Base-by-base conservation (phyloP, 257 asterid genomes). In the Forsythia suspensa region DNA sequence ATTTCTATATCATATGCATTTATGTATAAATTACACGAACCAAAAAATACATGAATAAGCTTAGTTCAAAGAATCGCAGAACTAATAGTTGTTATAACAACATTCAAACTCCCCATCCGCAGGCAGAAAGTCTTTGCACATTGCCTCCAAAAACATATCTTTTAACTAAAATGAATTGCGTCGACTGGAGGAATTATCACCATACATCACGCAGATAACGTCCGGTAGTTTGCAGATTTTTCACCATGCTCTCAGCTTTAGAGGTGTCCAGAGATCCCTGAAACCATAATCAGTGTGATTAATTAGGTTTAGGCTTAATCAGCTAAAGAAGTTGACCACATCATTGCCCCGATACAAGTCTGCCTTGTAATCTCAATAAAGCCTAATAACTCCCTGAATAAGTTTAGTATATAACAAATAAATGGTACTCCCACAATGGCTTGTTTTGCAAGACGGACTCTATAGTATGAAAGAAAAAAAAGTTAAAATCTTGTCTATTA, bases 231-330 rank as follows among this genome's bases (percentile, higher is more conserved):
- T 90, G 94, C 82, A 90, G 87, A 80, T 86, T 88, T 88, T 90
- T 90, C 76, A 90, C 94, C 29, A 88, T 76, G 88, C 90, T 87
- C 85, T 90, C 94, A 0, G 94, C 85, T 80, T 90, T 85, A 13
- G 90, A 88, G 84, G 72, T 86, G 88, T 86, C 91, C 74, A 90
- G 55, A 44, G 94, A 88, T 78, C 94, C 94, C 94, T 90, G 89
- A 24, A 72, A 73, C 16, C 8, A 61, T 0, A 55, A 59, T 59
- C 12, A n/a, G 11, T 59, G 38, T 0, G 1, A 13, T 39, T 24
- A 37, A 13, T 9, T 3, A 42, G 80, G 71, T 29, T 67, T 42
- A 71, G 44, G 59, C 68, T 13, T 3, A 0, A 41, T 5, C 20
- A 46, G 16, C 76, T 11, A 24, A 21, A 2, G 16, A 72, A 37